Base-by-base conservation (phyloP, 768 basidiomycete species). In the Rhodosporidiobolus odoratus region DNA sequence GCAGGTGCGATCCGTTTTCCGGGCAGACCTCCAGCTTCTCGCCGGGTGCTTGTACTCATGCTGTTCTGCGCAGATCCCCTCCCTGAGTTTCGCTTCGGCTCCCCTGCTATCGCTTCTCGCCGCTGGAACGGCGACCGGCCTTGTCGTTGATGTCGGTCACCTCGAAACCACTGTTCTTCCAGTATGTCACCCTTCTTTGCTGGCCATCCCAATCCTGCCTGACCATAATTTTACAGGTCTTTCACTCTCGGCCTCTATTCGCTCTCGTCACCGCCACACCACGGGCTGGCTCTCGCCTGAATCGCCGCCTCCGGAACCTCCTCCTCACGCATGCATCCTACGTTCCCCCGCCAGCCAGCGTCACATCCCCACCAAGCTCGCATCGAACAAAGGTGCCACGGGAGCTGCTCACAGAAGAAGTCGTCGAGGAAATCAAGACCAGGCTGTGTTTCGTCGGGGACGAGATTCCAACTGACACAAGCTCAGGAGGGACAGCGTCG, bases 71-170 rank as follows among this genome's bases (percentile, higher is more conserved):
- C 78, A 96, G 92, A 89, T 96, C 37, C 95, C 93, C 12, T 92
- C 91, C 12, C 84, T 99, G 73, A 95, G 92, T 3, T 99, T 98
- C 80, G 89, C 90, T 1, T 88, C 91, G 23, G 89, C 91, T 65
- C 91, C 91, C 75, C 81, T 98, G 0, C 85, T 97, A 25, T 86
- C 92, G 6, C 82, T 98, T 21, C 83, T 96, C 69, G 87, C 92
- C 3, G 86, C 87, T 12, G 96, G 96, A 17, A 83, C 91, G 68
- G 89, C 93, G 74, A 94, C 93, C 2, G 96, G 95, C 10, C 85
- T 99, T 21, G 95, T 98, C 1, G 81, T 98, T 4, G 96, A 99
- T 77, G 88, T 88, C 73, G 96, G 96, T 2, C 88, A 95, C 78
- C 83, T 95, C 6, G 96, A 98, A 79, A 90, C 92, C 0, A 88